A percentile compares a stretch with the other conserved stretches of the same genome.
Conservation (phyloP, 2,329 filamentous ascomycete genomes). For the Curvularia spicifera region DNA sequence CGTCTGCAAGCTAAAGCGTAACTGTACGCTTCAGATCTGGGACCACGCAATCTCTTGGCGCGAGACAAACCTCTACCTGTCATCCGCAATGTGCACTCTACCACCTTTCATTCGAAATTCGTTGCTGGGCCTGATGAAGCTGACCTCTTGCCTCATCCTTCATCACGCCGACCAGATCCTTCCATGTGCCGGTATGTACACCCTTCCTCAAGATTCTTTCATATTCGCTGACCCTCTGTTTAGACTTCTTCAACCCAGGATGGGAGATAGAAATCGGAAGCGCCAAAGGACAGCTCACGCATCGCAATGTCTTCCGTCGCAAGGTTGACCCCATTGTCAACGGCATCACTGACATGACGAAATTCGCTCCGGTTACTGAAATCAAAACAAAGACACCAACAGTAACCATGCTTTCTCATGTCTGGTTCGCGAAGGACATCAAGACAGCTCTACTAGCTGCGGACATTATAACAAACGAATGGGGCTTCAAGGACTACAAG, state of each 20-base stretch:
- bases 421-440: conserved; percentile 67
- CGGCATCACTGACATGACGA: conserved; percentile 69
- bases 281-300: conserved; percentile 62
- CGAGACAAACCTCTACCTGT: conserved; percentile 56
- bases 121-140: conserved; percentile 49
- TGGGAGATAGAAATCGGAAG: conserved; percentile 69
- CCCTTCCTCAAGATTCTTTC: background rate
- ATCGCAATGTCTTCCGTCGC: conserved; percentile 63
- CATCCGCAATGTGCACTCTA: conserved; percentile 51
- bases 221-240: conserved; percentile 24
- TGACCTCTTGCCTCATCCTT: conserved; percentile 51
- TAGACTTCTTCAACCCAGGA: conserved; percentile 68
- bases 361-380: conserved; percentile 65
- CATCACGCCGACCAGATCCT: conserved; percentile 63
- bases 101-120: conserved; percentile 52
- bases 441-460: conserved; percentile 69
- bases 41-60: conserved; percentile 69
- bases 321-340: conserved; percentile 71
- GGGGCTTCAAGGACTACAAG: conserved; percentile 69
- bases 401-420: conserved; percentile 69
- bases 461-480: conserved; percentile 70
- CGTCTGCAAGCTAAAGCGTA: conserved; percentile 66
- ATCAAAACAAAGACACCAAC: conserved; percentile 66
- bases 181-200: conserved; percentile 41
- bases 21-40: conserved; percentile 67